Percentiles rank a stretch among this genome's conserved stretches.
Conservation (phyloP, 768 basidiomycete genomes). For the Solioccasus polychromus region DNA sequence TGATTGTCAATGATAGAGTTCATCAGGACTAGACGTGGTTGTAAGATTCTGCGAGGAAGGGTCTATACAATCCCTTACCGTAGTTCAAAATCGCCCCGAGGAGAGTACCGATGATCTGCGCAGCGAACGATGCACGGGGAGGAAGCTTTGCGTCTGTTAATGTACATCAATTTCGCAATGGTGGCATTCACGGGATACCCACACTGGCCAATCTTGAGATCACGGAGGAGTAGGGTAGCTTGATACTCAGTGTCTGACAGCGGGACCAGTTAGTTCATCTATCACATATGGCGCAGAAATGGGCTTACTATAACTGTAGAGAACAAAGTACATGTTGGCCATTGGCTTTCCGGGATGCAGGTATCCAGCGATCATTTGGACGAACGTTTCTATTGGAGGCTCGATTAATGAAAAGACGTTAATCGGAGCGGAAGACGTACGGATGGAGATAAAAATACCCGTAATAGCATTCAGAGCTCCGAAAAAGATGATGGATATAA, state of each 20-base stretch:
- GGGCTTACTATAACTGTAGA: slow-evolving; percentile 46
- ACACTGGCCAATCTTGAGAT: slow-evolving; percentile 46
- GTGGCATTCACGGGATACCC: not conserved
- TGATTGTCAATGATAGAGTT: slow-evolving; percentile 54
- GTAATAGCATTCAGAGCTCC: slow-evolving; percentile 53
- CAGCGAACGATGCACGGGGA: slow-evolving; percentile 60
- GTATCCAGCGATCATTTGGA: slow-evolving; percentile 39
- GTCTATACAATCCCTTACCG: slow-evolving; percentile 23
- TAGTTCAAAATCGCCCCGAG: slow-evolving; percentile 50
- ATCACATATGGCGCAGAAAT: too few species aligned
- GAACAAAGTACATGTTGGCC: slow-evolving; percentile 43
- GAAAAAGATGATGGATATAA: slow-evolving; percentile 50
- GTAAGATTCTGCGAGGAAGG: not conserved
- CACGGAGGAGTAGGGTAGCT: slow-evolving; percentile 49
- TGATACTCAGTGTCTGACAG: slow-evolving; percentile 51
- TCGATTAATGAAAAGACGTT: not conserved
- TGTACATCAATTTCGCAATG: slow-evolving; percentile 10
- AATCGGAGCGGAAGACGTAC: slow-evolving; percentile 12
- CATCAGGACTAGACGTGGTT: slow-evolving; percentile 48
- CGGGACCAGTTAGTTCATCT: too few species aligned
- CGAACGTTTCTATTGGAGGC: slow-evolving; percentile 21
- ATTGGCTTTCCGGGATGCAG: slow-evolving; percentile 37
- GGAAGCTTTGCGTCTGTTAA: slow-evolving; percentile 50
- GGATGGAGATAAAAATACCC: slow-evolving; percentile 21
- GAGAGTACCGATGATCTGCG: slow-evolving; percentile 55